phyloP scores from a whole-genome alignment of 108 stramenopile genomes.

The Skeletonema grethae region DNA sequence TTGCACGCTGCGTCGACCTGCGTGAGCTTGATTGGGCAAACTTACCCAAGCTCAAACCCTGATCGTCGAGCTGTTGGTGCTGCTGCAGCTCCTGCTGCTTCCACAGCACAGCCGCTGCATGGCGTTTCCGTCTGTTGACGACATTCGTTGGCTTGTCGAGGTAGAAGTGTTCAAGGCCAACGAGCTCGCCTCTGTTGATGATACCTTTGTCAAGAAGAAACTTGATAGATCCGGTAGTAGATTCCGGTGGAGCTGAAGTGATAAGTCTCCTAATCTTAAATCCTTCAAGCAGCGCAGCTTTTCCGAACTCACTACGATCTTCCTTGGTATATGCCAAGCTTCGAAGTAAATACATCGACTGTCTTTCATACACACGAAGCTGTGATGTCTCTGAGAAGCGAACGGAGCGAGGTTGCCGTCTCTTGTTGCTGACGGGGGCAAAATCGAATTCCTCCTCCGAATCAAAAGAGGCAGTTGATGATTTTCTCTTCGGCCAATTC shows the following conservation, averaged over 20 bases:
- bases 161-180: not conserved
- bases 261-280: not conserved
- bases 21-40: not conserved
- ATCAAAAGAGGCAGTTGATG: not conserved
- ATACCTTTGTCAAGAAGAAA: not conserved
- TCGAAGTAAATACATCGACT: not conserved
- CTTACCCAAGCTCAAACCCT: not conserved
- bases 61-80: not conserved
- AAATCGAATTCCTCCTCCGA: not conserved
- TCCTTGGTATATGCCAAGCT: not conserved
- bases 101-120: not conserved
- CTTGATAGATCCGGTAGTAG: not conserved
- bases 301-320: not conserved
- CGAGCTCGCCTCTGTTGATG: not conserved
- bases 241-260: not conserved
- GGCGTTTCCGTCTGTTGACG: not conserved
- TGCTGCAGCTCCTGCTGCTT: not conserved
- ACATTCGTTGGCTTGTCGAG: not conserved
- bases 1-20: not conserved
- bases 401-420: not conserved
- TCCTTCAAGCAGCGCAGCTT: not conserved
- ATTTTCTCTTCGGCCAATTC: not conserved
- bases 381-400: not conserved
- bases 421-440: not conserved
- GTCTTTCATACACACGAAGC: not conserved